Base-by-base conservation (phyloP, 2,329 filamentous ascomycete species). In the Arthrobotrys megalospora region DNA sequence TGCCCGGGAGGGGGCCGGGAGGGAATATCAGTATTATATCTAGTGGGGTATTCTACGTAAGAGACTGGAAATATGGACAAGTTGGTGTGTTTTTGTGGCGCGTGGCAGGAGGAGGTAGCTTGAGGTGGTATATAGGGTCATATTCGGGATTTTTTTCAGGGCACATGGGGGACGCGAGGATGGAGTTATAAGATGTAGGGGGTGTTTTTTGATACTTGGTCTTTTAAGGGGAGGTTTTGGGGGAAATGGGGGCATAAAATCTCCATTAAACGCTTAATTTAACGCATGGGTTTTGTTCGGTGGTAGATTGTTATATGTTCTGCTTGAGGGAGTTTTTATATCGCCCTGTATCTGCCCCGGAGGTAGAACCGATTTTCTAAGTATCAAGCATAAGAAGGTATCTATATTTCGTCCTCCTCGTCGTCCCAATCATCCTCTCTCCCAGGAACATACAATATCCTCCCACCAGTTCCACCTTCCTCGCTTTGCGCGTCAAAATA, bases 391-490 rank as follows among this genome's bases (percentile, higher is more conserved):
- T 6, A 63, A 60, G 0, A 21, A 60, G 53, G 12, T 28, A 41
- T 52, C 84, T 85, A 94, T 80, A 95, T 94, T 85, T 97, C 94
- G 85, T 97, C 94, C 82, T 97, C 94, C 83, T 97, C 94, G 76
- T 97, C 94, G 81, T 97, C 94, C 85, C 97, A 98, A 83, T 98
- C 94, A 84, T 99, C 81, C 85, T 98, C 96, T 80, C 90, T 89
- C 0, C 94, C 95, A 92, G 98, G 97, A 81, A 98, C 95, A 84
- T 99, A 99, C 82, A 99, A 83, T 80, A 99, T 99, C 78, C 95
- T 88, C 0, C 96, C 96, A 3, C 96, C 95, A 82, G 97, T 93
- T 0, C 94, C 94, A 0, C 89, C 88, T 0, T 90, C 91, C 36
- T 91, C 91, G 66, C 90, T 93, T 87, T 99, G 96, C 24, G 96